Evolutionary conservation across 805 yeast genomes (phyloP), one percentile per base, ranked within the genome.

Genomic region (Yamadazyma scolyti): DNA sequence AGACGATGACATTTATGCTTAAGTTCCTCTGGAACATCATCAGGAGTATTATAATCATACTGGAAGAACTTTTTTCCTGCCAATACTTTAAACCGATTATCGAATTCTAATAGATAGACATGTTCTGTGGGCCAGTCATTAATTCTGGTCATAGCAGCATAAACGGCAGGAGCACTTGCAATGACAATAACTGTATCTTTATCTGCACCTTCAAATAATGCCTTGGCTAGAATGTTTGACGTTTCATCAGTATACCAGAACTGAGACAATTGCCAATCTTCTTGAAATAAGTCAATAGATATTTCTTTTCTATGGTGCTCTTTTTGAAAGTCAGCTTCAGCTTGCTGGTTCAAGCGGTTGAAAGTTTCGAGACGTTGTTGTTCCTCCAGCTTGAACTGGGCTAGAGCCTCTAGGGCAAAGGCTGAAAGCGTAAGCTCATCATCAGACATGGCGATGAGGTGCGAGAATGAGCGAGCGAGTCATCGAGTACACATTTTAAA

Each of bases 181-280:
- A 88, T 71, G 29, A 82, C 84, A 25, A 88, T 70, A 1, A 77
- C 78, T 0, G 94, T 83, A 22, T 73, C 68, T 32, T 70, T 71
- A 43, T 79, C 82, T 1, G 94, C 93, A 6, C 86, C 93, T 20
- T 79, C 84, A 9, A 87, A 56, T 24, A 87, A 61, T 6, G 85
- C 93, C 38, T 72, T 73, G 1, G 86, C 93, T 12, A 86, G 54
- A 1, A 58, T 50, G 30, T 68, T 71, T 0, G 96, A 88, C 1
- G 96, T 88, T 3, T 64, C 58, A 38, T 86, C 89, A 34, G 71
- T 62, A 50, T 86, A 88, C 88, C 97, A 88, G 59, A 88, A 88
- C 56, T 88, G 97, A 1, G 95, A 86, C 22, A 89, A 66, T 50
- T 86, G 93, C 97, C 97, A 88, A 57, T 88, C 95, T 56, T 88